Evolutionary conservation across 768 basidiomycete genomes (phyloP).

Genomic region (Chalciporus chontae): DNA sequence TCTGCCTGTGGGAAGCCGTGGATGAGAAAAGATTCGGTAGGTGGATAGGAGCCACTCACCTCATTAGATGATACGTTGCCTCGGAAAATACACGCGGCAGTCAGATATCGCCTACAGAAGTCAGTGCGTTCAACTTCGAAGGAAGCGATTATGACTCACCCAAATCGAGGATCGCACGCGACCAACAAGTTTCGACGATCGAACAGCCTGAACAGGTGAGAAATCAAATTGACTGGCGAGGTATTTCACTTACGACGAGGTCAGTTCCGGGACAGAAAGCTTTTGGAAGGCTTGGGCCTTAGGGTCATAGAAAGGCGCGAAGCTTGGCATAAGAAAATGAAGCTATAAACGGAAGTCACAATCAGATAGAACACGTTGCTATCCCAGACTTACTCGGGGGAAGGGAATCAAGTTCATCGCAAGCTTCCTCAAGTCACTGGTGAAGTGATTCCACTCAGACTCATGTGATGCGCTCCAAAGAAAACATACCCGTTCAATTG

Average conservation of each 20-base stretch:
- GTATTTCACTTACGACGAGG: constrained; percentile 54
- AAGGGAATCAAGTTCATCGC: constrained; percentile 95
- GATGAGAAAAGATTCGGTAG: neutral
- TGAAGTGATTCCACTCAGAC: constrained; percentile 3
- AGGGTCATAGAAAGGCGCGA: constrained; percentile 81
- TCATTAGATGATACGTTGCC: constrained; percentile 79
- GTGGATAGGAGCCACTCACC: constrained; percentile 40
- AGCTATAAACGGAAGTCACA: constrained; percentile 46
- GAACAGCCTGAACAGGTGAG: constrained; percentile 53
- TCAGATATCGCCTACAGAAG: constrained; percentile 67
- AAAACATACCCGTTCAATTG: constrained; percentile 76
- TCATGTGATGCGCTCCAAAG: neutral
- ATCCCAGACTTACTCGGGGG: constrained; percentile 64
- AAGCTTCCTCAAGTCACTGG: constrained; percentile 81
- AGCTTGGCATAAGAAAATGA: constrained; percentile 95
- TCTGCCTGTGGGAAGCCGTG: constrained; percentile 40
- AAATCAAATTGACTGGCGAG: neutral
- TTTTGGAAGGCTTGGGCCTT: constrained; percentile 59
- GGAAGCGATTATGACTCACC: constrained; percentile 37
- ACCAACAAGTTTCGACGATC: constrained; percentile 78
- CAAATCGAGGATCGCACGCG: constrained; percentile 76
- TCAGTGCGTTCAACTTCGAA: neutral
- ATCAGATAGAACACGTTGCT: neutral
- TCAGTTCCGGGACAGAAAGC: constrained; percentile 64
- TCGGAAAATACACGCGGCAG: constrained; percentile 84